These are phyloP conservation scores for Flaveria bidentis DNA, from an alignment of 129 eudicot species.

Conservation along the genomic window DNA sequence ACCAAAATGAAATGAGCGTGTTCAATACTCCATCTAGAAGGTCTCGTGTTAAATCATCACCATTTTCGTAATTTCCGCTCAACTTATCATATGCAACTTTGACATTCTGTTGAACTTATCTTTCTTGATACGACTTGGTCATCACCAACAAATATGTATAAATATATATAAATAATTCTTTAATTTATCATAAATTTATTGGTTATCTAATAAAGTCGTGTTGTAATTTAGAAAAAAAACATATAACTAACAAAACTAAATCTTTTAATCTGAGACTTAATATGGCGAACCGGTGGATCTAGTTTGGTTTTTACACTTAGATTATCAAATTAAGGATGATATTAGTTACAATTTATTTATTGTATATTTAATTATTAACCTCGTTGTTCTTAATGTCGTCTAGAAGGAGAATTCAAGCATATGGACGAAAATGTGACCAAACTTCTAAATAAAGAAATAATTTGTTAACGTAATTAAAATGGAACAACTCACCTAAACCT, in stretches of 20 bases:
- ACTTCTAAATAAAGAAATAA: neutral
- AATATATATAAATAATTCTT: neutral
- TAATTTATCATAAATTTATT: neutral
- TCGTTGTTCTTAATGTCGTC: conserved; percentile 22
- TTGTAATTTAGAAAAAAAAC: neutral
- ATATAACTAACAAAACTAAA: neutral
- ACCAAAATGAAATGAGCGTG: conserved; percentile 18
- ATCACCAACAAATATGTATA: conserved; percentile 1
- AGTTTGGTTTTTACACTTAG: too few species aligned
- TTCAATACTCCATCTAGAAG: conserved; percentile 27
- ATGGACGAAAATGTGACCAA: conserved; percentile 28
- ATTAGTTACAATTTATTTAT: neutral
- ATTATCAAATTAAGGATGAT: neutral
- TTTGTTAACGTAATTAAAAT: neutral
- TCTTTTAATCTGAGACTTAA: neutral
- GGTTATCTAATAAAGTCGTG: neutral
- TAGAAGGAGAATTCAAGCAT: conserved; percentile 27
- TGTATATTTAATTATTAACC: neutral
- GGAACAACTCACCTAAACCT: conserved; percentile 27
- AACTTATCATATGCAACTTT: conserved; percentile 21
- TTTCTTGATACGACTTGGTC: conserved; percentile 32
- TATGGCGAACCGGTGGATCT: too few species aligned
- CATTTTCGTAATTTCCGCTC: conserved; percentile 24
- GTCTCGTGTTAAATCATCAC: conserved; percentile 17
- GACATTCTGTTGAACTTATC: conserved; percentile 20